A percentile compares a stretch with the other conserved stretches of the same genome.
These are phyloP conservation scores for Yamadazyma taylorii DNA, from an alignment of 1,139 yeast genomes.

Conservation along the genomic window DNA sequence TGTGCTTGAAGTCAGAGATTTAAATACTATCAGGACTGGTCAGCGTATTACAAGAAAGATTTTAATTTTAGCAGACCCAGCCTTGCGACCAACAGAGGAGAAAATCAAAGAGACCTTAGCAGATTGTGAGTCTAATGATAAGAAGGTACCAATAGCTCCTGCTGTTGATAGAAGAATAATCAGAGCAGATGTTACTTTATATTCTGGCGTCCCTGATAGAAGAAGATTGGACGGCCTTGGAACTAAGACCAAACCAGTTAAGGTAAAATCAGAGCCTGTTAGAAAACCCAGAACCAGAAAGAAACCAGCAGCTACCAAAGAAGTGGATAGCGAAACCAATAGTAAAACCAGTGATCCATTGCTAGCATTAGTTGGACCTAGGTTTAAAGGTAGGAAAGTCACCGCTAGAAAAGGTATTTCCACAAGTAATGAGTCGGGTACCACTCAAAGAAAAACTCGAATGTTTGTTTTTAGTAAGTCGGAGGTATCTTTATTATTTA, in stretches of 20 bases:
- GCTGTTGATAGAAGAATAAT: slow-evolving; percentile 23
- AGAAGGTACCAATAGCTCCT: slow-evolving; percentile 9
- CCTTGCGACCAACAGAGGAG: slow-evolving; percentile 28
- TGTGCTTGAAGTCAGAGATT: slow-evolving; percentile 29
- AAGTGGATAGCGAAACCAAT: background rate
- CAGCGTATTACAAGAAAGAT: slow-evolving; percentile 32
- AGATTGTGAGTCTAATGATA: slow-evolving; percentile 27
- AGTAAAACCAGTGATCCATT: slow-evolving; percentile 7
- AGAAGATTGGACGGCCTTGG: slow-evolving; percentile 20
- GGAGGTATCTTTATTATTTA: slow-evolving; percentile 52
- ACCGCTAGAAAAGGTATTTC: slow-evolving; percentile 8
- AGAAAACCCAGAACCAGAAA: background rate
- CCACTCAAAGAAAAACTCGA: slow-evolving; percentile 18
- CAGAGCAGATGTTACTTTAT: slow-evolving; percentile 33
- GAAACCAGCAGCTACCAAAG: slow-evolving; percentile 1
- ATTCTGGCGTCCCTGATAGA: slow-evolving; percentile 11
- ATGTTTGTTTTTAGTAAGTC: slow-evolving; percentile 34
- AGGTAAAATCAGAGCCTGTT: slow-evolving; percentile 9
- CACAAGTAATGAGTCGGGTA: slow-evolving; percentile 4
- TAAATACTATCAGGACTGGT: slow-evolving; percentile 30
- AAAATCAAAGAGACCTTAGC: slow-evolving; percentile 26
- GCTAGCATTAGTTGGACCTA: slow-evolving; percentile 8
- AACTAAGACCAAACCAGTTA: slow-evolving; percentile 7
- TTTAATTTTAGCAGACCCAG: slow-evolving; percentile 31
- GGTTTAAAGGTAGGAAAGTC: slow-evolving; percentile 14